phyloP scores from a whole-genome alignment of 202 grass and related monocot species.

The Digitaria exilis region DNA sequence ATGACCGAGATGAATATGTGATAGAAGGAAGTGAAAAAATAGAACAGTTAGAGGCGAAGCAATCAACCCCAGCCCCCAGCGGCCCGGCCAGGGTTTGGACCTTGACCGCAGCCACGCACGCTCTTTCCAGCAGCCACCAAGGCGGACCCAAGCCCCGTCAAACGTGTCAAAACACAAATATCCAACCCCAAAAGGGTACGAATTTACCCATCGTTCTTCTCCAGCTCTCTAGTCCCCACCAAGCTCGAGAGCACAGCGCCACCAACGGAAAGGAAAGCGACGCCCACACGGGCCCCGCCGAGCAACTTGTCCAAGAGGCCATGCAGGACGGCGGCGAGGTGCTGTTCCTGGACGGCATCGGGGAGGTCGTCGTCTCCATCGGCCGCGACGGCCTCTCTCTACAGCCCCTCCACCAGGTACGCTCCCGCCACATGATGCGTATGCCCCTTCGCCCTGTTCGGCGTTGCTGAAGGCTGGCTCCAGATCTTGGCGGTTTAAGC shows the following conservation, averaged over 20 bases:
- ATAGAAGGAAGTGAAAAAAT: too few relatives aligned
- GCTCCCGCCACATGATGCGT: neutral
- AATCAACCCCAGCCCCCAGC: too few relatives aligned
- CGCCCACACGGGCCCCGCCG: slow-evolving; percentile 21
- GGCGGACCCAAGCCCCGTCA: too few relatives aligned
- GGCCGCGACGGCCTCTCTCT: slow-evolving; percentile 56
- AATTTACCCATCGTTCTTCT: neutral
- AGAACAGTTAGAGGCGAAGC: too few relatives aligned
- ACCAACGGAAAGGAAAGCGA: neutral
- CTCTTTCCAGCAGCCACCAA: too few relatives aligned
- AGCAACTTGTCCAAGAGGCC: neutral
- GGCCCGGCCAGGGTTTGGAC: too few relatives aligned
- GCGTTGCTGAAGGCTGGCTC: neutral
- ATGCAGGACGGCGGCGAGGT: slow-evolving; percentile 59
- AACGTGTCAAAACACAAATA: neutral
- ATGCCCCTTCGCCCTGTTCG: neutral
- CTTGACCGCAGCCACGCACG: too few relatives aligned
- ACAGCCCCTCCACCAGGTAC: slow-evolving; percentile 60
- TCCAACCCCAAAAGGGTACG: neutral
- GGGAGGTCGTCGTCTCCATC: slow-evolving; percentile 59
- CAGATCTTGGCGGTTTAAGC: slow-evolving; percentile 34
- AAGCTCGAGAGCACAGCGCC: neutral
- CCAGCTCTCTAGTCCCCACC: neutral
- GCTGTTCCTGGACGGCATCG: slow-evolving; percentile 61
- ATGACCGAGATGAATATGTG: too few relatives aligned